These are phyloP conservation scores for Cicer cuneatum DNA, from an alignment of 306 rosid genomes.

Conservation along the genomic window DNA sequence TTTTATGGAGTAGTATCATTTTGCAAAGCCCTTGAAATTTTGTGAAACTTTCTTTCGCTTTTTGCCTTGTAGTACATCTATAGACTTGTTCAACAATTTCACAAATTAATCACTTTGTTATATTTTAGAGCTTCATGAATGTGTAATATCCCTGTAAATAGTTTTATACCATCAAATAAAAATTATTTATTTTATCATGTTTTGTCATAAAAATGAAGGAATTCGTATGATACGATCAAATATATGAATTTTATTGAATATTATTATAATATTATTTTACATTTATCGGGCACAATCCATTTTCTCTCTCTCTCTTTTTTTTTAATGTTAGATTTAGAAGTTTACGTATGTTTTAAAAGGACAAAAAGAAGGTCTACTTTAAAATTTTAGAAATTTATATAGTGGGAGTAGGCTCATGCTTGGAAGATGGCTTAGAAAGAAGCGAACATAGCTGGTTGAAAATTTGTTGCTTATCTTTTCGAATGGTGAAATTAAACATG, in stretches of 20 bases:
- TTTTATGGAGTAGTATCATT: constrained; percentile 57
- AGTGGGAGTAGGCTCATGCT: neutral
- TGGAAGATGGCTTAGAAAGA: neutral
- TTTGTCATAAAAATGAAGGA: too few species aligned
- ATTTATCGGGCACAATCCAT: too few species aligned
- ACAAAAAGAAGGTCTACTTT: neutral
- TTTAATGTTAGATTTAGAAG: neutral
- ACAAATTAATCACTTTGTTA: constrained; percentile 18
- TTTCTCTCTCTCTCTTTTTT: neutral
- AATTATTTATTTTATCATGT: too few species aligned
- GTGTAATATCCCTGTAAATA: too few species aligned
- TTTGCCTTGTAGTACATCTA: constrained; percentile 48
- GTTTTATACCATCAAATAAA: too few species aligned
- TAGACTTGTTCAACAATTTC: constrained; percentile 72
- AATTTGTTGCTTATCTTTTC: neutral
- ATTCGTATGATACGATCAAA: too few species aligned
- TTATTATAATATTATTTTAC: too few species aligned
- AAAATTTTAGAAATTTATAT: neutral
- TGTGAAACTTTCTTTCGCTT: constrained; percentile 57
- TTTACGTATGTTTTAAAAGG: neutral
- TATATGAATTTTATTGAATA: too few species aligned
- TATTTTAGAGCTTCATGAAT: too few species aligned
- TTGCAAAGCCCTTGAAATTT: constrained; percentile 62
- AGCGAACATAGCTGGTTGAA: neutral
- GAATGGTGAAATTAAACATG: neutral